Percentiles rank a stretch among this genome's conserved stretches.
Evolutionary conservation across 805 yeast species (phyloP).

Genomic region (Pichia membranifaciens): DNA sequence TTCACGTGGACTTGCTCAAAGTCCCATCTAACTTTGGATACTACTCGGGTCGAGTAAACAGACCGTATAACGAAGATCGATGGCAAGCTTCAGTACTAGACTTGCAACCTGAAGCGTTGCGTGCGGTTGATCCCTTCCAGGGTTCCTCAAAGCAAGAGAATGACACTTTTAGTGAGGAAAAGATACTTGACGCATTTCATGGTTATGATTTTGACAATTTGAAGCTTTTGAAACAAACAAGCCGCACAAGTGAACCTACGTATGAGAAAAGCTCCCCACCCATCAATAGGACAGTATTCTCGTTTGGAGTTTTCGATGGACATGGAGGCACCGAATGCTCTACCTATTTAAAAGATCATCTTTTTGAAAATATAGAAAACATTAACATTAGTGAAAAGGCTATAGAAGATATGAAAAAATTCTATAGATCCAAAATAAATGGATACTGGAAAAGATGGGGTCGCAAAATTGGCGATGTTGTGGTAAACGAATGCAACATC

Average conservation of each 20-base stretch:
- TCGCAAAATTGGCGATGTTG: conserved; percentile 29
- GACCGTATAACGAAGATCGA: conserved; percentile 77
- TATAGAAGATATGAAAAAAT: conserved; percentile 39
- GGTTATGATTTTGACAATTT: conserved; percentile 4
- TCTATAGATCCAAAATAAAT: conserved; percentile 58
- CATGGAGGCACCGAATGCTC: conserved; percentile 87
- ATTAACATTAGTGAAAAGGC: conserved; percentile 31
- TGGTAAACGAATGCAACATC: conserved; percentile 5
- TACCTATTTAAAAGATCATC: conserved; percentile 46
- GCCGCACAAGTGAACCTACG: conserved; percentile 11
- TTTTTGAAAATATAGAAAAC: conserved; percentile 49
- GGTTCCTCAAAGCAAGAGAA: background rate
- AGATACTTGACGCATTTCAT: background rate
- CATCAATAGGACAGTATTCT: conserved; percentile 41
- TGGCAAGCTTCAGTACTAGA: conserved; percentile 28
- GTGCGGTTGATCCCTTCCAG: background rate
- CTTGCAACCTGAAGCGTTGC: conserved; percentile 2
- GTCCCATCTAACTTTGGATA: conserved; percentile 80
- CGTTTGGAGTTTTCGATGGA: conserved; percentile 82
- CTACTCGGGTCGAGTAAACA: conserved; percentile 64
- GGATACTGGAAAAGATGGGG: conserved; percentile 85
- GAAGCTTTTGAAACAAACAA: conserved; percentile 12
- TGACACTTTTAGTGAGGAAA: background rate
- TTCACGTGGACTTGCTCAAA: conserved; percentile 51
- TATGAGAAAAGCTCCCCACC: conserved; percentile 9